Percentiles rank a stretch among this genome's conserved stretches.
Evolutionary conservation across 2,329 filamentous ascomycete species (phyloP).

Genomic region (Ascomycota sp.): DNA sequence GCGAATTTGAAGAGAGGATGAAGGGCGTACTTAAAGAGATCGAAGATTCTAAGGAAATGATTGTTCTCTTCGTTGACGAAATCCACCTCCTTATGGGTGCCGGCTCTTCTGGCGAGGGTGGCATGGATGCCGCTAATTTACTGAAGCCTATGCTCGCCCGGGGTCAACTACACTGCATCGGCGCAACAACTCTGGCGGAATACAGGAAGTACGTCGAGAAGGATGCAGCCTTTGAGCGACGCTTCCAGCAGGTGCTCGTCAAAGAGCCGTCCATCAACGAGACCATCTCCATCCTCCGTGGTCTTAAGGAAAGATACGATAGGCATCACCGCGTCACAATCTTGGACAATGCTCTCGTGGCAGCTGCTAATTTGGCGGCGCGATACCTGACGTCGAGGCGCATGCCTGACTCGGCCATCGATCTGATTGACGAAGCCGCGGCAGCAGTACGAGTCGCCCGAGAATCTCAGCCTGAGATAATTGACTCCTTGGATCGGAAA

Average conservation of each 20-base stretch:
- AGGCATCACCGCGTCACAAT: conserved; percentile 97
- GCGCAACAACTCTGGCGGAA: conserved; percentile 83
- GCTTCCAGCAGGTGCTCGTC: conserved; percentile 95
- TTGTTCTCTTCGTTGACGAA: conserved; percentile 95
- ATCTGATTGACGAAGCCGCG: conserved; percentile 88
- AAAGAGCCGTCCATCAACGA: conserved; percentile 81
- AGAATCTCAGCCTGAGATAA: conserved; percentile 88
- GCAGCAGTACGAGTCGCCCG: conserved; percentile 89
- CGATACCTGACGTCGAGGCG: conserved; percentile 81
- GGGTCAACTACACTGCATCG: conserved; percentile 93
- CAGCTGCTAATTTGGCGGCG: conserved; percentile 76
- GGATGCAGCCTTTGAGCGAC: conserved; percentile 90
- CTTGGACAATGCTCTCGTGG: conserved; percentile 78
- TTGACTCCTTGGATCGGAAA: conserved; percentile 83
- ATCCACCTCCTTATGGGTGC: conserved; percentile 98
- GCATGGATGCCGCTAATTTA: conserved; percentile 96
- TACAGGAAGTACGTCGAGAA: conserved; percentile 99
- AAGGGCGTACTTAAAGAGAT: conserved; percentile 98
- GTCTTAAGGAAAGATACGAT: conserved; percentile 94
- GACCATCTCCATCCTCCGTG: conserved; percentile 94
- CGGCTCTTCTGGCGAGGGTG: conserved; percentile 80
- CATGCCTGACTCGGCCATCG: conserved; percentile 89
- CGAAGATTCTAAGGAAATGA: conserved; percentile 82
- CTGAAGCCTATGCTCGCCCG: conserved; percentile 96
- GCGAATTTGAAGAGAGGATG: conserved; percentile 98